Conservation (phyloP, 805 yeast species). For the Metschnikowia sp. region DNA sequence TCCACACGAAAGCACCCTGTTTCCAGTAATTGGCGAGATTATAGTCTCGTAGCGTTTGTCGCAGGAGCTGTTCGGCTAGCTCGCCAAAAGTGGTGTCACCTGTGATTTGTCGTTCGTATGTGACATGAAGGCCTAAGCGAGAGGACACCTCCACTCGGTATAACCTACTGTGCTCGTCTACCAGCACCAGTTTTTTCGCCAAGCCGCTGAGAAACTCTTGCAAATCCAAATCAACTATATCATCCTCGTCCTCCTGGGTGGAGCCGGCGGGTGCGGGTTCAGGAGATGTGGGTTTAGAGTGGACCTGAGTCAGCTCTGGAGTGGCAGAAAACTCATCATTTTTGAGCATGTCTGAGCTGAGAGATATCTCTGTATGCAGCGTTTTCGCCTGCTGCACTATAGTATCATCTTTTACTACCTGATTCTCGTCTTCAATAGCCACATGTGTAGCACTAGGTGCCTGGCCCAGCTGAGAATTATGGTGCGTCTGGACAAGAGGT, state of each 20-base stretch:
- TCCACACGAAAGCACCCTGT: constrained; percentile 31
- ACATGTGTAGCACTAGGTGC: not conserved
- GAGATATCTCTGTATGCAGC: not conserved
- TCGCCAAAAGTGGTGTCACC: constrained; percentile 10
- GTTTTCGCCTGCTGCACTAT: not conserved
- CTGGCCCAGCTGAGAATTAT: not conserved
- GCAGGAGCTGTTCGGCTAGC: constrained; percentile 5
- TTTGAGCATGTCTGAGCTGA: not conserved
- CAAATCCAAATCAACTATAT: constrained; percentile 16
- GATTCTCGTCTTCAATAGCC: not conserved
- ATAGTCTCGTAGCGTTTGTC: constrained; percentile 7
- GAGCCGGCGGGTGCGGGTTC: not conserved
- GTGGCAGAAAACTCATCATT: not conserved
- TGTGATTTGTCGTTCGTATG: constrained; percentile 25
- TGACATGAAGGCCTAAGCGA: constrained; percentile 20
- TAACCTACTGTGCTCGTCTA: not conserved
- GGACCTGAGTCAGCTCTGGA: not conserved
- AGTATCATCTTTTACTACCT: not conserved
- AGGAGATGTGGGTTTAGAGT: not conserved
- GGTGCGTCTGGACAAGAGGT: not conserved
- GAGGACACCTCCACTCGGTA: constrained; percentile 29
- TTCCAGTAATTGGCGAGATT: constrained; percentile 8
- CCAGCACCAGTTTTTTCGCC: constrained; percentile 10
- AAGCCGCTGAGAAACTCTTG: constrained; percentile 10
- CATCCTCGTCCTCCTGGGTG: not conserved